Evolutionary conservation across 208 protist species (phyloP).

Genomic region (Leptomonas seymouri): DNA sequence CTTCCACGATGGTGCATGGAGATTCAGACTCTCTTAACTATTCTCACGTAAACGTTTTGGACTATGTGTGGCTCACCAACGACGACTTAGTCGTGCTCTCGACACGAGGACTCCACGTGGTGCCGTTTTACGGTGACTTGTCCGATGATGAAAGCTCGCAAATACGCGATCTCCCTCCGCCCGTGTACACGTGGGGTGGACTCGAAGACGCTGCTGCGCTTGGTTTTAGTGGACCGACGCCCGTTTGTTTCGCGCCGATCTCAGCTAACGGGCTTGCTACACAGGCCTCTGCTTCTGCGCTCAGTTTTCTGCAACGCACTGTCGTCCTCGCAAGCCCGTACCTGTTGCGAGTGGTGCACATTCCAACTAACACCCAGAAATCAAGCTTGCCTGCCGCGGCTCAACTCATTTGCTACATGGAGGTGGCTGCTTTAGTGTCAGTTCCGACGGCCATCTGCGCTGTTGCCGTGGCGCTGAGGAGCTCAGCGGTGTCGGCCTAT

Average conservation of each 20-base stretch:
- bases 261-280: constrained; percentile 10
- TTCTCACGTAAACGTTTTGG: constrained; percentile 22
- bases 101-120: constrained; percentile 42
- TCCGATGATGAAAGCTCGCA: constrained; percentile 46
- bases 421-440: constrained; percentile 41
- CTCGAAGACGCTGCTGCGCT: constrained; percentile 10
- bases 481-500: not conserved
- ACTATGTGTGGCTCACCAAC: constrained; percentile 61
- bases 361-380: constrained; percentile 1
- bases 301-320: constrained; percentile 12
- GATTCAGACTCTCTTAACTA: not conserved
- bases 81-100: constrained; percentile 71
- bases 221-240: constrained; percentile 24
- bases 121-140: constrained; percentile 38
- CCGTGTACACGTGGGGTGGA: constrained; percentile 31
- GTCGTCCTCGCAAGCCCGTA: constrained; percentile 61
- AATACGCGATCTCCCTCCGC: constrained; percentile 21
- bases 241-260: constrained; percentile 15
- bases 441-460: constrained; percentile 50
- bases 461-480: constrained; percentile 8
- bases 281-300: not conserved
- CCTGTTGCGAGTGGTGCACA: constrained; percentile 47
- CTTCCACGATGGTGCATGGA: not conserved
- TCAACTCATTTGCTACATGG: constrained; percentile 45
- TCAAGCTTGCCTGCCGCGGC: constrained; percentile 5